A percentile compares a stretch with the other conserved stretches of the same genome.
These are phyloP conservation scores for Papiliotrema flavescens DNA, from an alignment of 1,284 basidiomycete genomes.

Conservation along the genomic window DNA sequence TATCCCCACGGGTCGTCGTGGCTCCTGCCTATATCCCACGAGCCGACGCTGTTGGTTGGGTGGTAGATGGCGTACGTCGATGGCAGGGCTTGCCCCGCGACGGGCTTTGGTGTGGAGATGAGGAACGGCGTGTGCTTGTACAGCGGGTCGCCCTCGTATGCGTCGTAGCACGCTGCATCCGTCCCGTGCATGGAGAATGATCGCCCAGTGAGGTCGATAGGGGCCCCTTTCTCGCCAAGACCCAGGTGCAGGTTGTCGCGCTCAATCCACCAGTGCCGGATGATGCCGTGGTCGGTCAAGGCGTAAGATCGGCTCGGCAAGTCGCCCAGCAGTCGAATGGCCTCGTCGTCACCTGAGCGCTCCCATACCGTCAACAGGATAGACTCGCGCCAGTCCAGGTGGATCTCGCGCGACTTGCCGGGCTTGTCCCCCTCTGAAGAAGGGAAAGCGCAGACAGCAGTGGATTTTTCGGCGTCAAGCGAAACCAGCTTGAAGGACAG, in stretches of 20 bases:
- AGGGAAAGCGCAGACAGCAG: constrained; percentile 31
- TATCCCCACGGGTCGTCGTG: constrained; percentile 50
- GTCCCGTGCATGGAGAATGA: constrained; percentile 42
- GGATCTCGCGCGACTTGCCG: constrained; percentile 21
- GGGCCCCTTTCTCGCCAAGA: constrained; percentile 50
- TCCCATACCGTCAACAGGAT: constrained; percentile 30
- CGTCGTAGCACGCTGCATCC: constrained; percentile 49
- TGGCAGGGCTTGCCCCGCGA: constrained; percentile 19
- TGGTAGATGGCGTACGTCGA: constrained; percentile 49
- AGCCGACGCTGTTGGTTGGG: constrained; percentile 45
- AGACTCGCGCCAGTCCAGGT: constrained; percentile 30
- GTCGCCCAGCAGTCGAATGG: constrained; percentile 37
- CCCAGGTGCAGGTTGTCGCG: constrained; percentile 45
- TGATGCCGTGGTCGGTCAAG: constrained; percentile 45
- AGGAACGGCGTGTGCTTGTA: constrained; percentile 53
- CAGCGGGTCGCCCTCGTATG: constrained; percentile 48
- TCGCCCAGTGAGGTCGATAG: constrained; percentile 44
- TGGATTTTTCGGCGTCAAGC: constrained; percentile 19
- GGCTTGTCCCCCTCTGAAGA: constrained; percentile 17
- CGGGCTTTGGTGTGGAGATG: constrained; percentile 35
- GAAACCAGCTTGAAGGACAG: constrained; percentile 23
- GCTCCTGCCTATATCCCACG: constrained; percentile 48
- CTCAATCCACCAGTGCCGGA: constrained; percentile 37
- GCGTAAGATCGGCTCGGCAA: constrained; percentile 46
- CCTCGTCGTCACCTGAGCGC: not conserved